phyloP scores from a whole-genome alignment of 805 yeast species.

The Wickerhamiella alocasiicola region DNA sequence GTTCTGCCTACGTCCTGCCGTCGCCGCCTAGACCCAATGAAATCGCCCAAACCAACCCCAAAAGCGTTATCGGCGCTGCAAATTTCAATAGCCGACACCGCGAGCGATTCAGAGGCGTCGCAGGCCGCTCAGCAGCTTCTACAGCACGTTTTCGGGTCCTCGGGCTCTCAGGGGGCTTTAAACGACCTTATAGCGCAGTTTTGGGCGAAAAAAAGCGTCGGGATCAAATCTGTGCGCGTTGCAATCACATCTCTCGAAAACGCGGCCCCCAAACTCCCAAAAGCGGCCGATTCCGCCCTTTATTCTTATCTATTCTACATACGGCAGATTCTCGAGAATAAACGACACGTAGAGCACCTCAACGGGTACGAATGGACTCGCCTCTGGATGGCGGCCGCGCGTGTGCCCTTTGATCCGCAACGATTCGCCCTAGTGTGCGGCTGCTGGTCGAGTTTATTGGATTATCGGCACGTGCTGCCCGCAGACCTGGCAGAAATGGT shows the following conservation, averaged over 20 bases:
- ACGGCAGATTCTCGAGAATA: neutral
- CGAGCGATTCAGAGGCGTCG: too few relatives aligned
- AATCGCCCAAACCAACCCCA: too few relatives aligned
- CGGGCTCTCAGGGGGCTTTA: too few relatives aligned
- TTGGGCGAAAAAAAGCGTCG: slow-evolving; percentile 2
- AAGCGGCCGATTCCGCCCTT: too few relatives aligned
- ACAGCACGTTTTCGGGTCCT: too few relatives aligned
- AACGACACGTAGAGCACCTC: slow-evolving; percentile 9
- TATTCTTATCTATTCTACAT: slow-evolving; percentile 1
- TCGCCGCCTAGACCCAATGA: too few relatives aligned
- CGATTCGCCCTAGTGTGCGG: neutral
- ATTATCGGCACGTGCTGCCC: neutral
- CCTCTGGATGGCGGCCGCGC: neutral
- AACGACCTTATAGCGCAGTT: slow-evolving; percentile 3
- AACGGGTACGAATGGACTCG: slow-evolving; percentile 3
- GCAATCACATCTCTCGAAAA: slow-evolving; percentile 1
- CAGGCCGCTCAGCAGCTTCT: too few relatives aligned
- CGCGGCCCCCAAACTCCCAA: neutral
- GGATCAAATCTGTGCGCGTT: slow-evolving; percentile 2
- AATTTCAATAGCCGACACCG: too few relatives aligned
- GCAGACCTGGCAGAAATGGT: neutral
- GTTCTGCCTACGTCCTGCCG: too few relatives aligned
- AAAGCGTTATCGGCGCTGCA: too few relatives aligned
- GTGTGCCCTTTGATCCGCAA: slow-evolving; percentile 1
- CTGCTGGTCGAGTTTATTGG: slow-evolving; percentile 4